Evolutionary conservation across 306 rosid genomes (phyloP).

Genomic region (Comarum palustre): DNA sequence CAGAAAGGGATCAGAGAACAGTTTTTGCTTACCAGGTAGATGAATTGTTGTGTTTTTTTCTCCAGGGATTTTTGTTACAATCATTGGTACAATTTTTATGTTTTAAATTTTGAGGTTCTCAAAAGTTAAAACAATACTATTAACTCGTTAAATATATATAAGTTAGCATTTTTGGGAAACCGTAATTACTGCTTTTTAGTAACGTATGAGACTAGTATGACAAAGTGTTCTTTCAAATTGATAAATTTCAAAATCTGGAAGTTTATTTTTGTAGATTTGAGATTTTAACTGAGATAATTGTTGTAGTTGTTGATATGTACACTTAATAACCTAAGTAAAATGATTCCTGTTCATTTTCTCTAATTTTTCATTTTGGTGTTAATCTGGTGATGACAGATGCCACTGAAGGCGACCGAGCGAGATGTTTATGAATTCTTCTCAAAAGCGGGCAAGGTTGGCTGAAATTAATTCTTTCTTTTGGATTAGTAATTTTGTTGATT

Average conservation of each 20-base stretch:
- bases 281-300: background rate
- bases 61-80: background rate
- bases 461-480: background rate
- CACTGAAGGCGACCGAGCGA: slow-evolving; percentile 93
- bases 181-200: background rate
- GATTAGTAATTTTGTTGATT: background rate
- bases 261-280: background rate
- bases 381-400: slow-evolving; percentile 66
- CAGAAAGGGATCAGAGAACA: slow-evolving; percentile 98
- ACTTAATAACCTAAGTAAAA: background rate
- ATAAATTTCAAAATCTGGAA: background rate
- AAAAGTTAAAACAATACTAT: background rate
- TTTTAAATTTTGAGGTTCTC: background rate
- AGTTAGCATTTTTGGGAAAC: background rate
- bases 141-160: background rate
- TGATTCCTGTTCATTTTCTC: slow-evolving; percentile 15
- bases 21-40: slow-evolving; percentile 97
- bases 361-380: slow-evolving; percentile 21
- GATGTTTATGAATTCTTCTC: slow-evolving; percentile 91
- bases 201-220: background rate
- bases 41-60: background rate
- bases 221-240: background rate
- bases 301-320: background rate
- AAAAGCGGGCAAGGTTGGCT: slow-evolving; percentile 94
- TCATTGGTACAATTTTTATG: background rate